Percentiles rank a stretch among this genome's conserved stretches.
Conservation (phyloP, 352 stramenopile species). For the Phytophthora podocarpi region DNA sequence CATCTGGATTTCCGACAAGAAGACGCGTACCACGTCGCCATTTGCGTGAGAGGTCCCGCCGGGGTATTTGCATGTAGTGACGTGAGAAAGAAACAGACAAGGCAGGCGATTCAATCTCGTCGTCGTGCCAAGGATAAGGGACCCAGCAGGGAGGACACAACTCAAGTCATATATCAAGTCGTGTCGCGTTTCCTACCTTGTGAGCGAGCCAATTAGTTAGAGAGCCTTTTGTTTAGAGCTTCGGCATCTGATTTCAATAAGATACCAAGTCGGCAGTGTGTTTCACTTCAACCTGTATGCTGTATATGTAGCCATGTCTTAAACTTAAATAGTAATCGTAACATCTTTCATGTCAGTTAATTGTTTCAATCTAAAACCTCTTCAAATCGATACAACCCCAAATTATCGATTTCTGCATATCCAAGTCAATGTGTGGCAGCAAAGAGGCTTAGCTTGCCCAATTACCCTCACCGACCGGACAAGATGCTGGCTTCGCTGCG, state of each 20-base stretch:
- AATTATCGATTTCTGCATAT: slow-evolving; percentile 3
- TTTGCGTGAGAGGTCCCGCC: slow-evolving; percentile 45
- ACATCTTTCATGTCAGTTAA: neutral
- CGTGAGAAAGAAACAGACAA: slow-evolving; percentile 10
- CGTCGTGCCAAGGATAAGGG: neutral
- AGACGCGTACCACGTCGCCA: slow-evolving; percentile 75
- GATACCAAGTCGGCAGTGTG: no score
- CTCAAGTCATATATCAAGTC: slow-evolving; percentile 16
- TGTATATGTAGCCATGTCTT: slow-evolving; percentile 30
- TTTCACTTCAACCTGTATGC: slow-evolving; percentile 12
- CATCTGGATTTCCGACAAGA: slow-evolving; percentile 90
- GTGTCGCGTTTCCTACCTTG: slow-evolving; percentile 9
- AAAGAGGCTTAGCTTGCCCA: slow-evolving; percentile 19
- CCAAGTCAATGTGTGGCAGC: slow-evolving; percentile 29
- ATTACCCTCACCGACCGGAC: slow-evolving; percentile 11
- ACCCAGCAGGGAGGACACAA: slow-evolving; percentile 2
- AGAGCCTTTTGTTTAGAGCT: slow-evolving; percentile 17
- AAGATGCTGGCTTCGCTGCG: slow-evolving; percentile 68
- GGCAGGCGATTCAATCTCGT: neutral
- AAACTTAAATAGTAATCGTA: neutral
- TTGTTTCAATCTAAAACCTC: neutral
- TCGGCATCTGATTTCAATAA: neutral
- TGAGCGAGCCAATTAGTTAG: slow-evolving; percentile 30
- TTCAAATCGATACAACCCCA: neutral
- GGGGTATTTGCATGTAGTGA: slow-evolving; percentile 33